These are phyloP conservation scores for Ceratocystis alfenasii DNA, from an alignment of 2,329 filamentous ascomycete species.

Conservation along the genomic window DNA sequence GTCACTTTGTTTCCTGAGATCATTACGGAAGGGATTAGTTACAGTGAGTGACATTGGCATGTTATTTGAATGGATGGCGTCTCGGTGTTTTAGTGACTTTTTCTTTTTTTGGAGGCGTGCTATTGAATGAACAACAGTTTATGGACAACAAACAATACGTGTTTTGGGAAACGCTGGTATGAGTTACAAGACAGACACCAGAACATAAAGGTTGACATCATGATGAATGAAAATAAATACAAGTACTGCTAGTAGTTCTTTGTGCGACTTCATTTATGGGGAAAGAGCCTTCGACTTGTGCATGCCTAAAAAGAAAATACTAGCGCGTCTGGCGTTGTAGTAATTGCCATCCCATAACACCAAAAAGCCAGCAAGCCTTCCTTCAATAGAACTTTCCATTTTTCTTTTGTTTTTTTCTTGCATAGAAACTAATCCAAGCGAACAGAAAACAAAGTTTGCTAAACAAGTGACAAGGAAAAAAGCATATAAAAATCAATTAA, in stretches of 20 bases:
- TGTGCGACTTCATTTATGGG: not conserved
- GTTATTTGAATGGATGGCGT: not conserved
- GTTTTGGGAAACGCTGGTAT: not conserved
- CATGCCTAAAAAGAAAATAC: not conserved
- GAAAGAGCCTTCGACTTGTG: not conserved
- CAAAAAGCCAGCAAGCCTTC: not conserved
- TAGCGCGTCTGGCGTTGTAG: not conserved
- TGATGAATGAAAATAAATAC: not conserved
- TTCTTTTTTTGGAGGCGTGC: not conserved
- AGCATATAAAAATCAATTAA: not conserved
- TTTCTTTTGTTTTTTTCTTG: not conserved
- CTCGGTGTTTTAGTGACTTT: not conserved
- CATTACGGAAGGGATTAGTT: not conserved
- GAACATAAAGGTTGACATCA: not conserved
- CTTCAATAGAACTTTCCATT: not conserved
- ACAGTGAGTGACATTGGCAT: not conserved
- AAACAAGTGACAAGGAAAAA: not conserved
- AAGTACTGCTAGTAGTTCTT: not conserved
- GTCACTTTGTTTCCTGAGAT: slow-evolving; percentile 5
- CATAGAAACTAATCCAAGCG: not conserved
- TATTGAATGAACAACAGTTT: not conserved
- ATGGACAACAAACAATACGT: not conserved
- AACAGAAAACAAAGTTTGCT: not conserved
- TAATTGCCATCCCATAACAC: not conserved
- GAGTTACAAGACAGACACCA: not conserved